phyloP scores from a whole-genome alignment of 2,329 filamentous ascomycete genomes.

The Zymoseptoria tritici region DNA sequence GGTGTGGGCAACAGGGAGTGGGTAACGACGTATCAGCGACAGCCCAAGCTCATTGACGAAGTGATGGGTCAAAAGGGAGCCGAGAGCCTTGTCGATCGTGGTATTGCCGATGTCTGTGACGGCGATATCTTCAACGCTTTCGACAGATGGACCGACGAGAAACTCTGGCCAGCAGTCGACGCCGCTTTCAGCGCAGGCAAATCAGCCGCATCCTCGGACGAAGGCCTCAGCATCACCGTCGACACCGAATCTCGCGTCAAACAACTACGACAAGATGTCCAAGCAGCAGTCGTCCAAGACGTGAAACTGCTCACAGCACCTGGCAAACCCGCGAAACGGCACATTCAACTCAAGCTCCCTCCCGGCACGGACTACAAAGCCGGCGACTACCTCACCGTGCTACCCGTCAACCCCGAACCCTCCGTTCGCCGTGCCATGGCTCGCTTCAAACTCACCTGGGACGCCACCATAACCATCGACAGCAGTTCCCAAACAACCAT shows the following conservation, averaged over 20 bases:
- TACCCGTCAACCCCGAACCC: constrained; percentile 56
- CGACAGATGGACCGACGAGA: constrained; percentile 28
- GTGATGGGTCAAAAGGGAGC: constrained; percentile 47
- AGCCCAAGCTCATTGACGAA: constrained; percentile 57
- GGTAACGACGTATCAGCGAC: constrained; percentile 55
- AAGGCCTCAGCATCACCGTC: constrained; percentile 2
- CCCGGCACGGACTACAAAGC: constrained; percentile 53
- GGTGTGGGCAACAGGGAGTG: constrained; percentile 40
- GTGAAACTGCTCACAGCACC: constrained; percentile 45
- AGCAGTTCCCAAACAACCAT: constrained; percentile 57
- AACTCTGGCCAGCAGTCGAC: constrained; percentile 2
- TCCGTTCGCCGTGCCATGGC: constrained; percentile 55
- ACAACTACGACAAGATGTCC: constrained; percentile 51
- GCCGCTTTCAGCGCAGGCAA: not conserved
- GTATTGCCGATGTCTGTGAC: constrained; percentile 29
- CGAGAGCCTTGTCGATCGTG: constrained; percentile 26
- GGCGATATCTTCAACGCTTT: constrained; percentile 36
- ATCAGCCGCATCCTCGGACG: not conserved
- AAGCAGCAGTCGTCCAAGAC: constrained; percentile 51
- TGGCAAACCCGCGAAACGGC: constrained; percentile 51
- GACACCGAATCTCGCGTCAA: constrained; percentile 30
- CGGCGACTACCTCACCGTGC: constrained; percentile 35
- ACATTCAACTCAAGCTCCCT: constrained; percentile 37
- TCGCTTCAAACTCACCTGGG: constrained; percentile 59
- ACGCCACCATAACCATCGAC: constrained; percentile 39